Evolutionary conservation across 768 basidiomycete species (phyloP).

Genomic region (Kwoniella newhampshirensis): DNA sequence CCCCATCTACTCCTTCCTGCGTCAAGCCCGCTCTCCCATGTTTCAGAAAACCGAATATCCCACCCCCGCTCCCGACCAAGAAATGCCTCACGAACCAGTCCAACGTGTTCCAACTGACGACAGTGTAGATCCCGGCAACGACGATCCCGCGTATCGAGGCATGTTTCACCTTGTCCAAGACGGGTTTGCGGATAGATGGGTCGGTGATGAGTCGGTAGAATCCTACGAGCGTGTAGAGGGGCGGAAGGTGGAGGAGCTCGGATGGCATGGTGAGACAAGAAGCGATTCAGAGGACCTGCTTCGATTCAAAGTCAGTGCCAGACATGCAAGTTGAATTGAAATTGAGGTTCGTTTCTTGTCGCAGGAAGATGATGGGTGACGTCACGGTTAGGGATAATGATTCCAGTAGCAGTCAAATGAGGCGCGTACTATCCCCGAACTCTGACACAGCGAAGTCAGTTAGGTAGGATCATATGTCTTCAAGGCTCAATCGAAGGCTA

Average conservation of each 20-base stretch:
- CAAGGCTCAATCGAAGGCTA: too few relatives aligned
- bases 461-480: too few relatives aligned
- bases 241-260: constrained; percentile 66
- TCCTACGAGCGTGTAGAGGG: constrained; percentile 80
- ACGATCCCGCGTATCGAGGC: constrained; percentile 68
- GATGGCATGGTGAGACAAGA: constrained; percentile 52
- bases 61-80: constrained; percentile 31
- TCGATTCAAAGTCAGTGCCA: too few relatives aligned
- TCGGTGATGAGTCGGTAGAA: constrained; percentile 79
- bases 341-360: too few relatives aligned
- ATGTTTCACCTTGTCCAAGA: constrained; percentile 79
- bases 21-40: constrained; percentile 15
- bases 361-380: too few relatives aligned
- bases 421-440: too few relatives aligned
- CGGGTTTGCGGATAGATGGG: constrained; percentile 65
- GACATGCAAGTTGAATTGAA: too few relatives aligned
- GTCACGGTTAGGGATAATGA: too few relatives aligned
- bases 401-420: too few relatives aligned
- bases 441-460: too few relatives aligned
- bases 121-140: constrained; percentile 65
- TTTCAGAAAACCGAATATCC: constrained; percentile 21
- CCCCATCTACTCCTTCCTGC: constrained; percentile 21
- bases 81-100: constrained; percentile 48
- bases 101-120: constrained; percentile 71
- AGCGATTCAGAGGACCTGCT: too few relatives aligned